These are phyloP conservation scores for Chaetomium tenue DNA, from an alignment of 495 filamentous ascomycete genomes.

Conservation along the genomic window DNA sequence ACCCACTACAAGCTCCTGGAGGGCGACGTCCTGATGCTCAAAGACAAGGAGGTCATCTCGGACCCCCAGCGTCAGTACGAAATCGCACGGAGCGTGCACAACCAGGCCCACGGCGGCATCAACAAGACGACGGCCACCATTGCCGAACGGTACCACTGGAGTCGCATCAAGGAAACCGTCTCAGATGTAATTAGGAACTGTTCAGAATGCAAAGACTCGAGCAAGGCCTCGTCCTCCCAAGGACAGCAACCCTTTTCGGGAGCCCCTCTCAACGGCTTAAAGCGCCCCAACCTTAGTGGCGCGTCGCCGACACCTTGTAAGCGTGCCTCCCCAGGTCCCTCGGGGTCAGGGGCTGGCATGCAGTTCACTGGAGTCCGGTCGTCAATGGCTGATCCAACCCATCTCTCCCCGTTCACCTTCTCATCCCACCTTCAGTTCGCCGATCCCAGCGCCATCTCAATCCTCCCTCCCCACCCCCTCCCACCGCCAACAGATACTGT, in stretches of 20 bases:
- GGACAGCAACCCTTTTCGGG: slow-evolving; percentile 19
- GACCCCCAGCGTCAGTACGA: slow-evolving; percentile 91
- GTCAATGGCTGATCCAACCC: slow-evolving; percentile 29
- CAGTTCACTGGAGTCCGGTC: slow-evolving; percentile 10
- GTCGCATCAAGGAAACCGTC: slow-evolving; percentile 97
- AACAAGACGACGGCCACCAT: slow-evolving; percentile 97
- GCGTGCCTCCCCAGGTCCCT: slow-evolving; percentile 33
- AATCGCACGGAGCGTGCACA: slow-evolving; percentile 74
- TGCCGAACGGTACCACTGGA: slow-evolving; percentile 94
- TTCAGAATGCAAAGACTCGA: slow-evolving; percentile 79
- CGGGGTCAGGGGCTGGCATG: slow-evolving; percentile 6
- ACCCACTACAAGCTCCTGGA: slow-evolving; percentile 90
- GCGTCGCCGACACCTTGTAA: slow-evolving; percentile 29
- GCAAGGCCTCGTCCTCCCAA: slow-evolving; percentile 49
- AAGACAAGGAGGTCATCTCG: slow-evolving; percentile 94
- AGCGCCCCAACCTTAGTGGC: slow-evolving; percentile 29
- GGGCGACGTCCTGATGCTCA: slow-evolving; percentile 84
- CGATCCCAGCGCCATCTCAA: slow-evolving; percentile 37
- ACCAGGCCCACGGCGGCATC: slow-evolving; percentile 83
- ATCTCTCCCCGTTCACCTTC: slow-evolving; percentile 29
- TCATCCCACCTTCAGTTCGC: slow-evolving; percentile 36
- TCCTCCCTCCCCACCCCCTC: slow-evolving; percentile 29
- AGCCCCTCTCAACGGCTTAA: slow-evolving; percentile 25
- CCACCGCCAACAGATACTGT: slow-evolving; percentile 13
- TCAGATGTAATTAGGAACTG: slow-evolving; percentile 92